Base-by-base conservation (phyloP, 169 alveolate species). In the Eimeria praecox region DNA sequence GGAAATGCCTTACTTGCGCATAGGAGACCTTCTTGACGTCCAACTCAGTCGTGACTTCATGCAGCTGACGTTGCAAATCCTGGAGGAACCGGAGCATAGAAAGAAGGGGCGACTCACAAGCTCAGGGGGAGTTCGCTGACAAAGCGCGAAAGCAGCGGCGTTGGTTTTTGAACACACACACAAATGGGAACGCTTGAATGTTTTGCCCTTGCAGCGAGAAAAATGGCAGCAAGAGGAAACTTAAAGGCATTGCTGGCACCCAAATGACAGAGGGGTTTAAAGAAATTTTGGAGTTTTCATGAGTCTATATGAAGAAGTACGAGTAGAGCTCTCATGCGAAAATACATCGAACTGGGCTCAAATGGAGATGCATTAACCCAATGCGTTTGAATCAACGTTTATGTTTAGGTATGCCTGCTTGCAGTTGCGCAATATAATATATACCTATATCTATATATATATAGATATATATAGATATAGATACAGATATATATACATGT, bases 21-120 rank as follows among this genome's bases (percentile, higher is more conserved):
- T 85, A 85, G 56, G 92, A 85, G 78, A 35, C 77, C 33, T 85
- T 85, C 77, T 85, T 85, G 92, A 85, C 35, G n/a, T 85, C 92
- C 35, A 85, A 44, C 56, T 85, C 92, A 16, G 92, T 66, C 38
- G 92, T 54, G 77, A 85, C 92, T 27, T 85, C 92, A 69, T 85
- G 56, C 35, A 85, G 78, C 77, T 85, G 92, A 6, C 92, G 92
- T 40, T 54, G 75, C 78, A 85, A 56, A 56, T 85, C 92, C 92
- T 85, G 92, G 42, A 35, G 8, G 24, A 69, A 30, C 20, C 27
- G 30, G 42, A 46, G 78, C 78, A 10, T 5, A 33, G 4, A 24
- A 33, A 6, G 78, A 3, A 2, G 20, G 54, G 12, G 56, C 5
- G 30, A 54, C 54, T 54, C 35, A 30, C 33, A 42, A 42, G 8